Percentiles rank a stretch among this genome's conserved stretches.
Conservation (phyloP, 495 filamentous ascomycete species). For the Articulospora tetracladia region DNA sequence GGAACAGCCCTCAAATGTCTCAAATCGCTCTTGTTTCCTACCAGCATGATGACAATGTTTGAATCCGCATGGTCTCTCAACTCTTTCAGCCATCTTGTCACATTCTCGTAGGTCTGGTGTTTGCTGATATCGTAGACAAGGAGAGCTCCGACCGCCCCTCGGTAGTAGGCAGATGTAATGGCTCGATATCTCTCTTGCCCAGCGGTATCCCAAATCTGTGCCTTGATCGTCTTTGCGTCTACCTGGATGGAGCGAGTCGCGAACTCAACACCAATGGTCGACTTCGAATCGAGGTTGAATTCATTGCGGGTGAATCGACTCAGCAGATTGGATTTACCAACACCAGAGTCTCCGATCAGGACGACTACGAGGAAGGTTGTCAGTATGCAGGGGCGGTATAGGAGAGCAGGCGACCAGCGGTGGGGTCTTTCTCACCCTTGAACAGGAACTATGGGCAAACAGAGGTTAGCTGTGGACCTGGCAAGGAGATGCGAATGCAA, state of each 20-base stretch:
- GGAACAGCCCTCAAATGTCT: conserved; percentile 95
- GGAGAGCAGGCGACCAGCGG: conserved; percentile 23
- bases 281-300: conserved; percentile 99
- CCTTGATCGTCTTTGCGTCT: conserved; percentile 99
- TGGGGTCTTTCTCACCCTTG: conserved; percentile 68
- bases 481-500: background rate
- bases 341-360: conserved; percentile 96
- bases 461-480: conserved; percentile 4
- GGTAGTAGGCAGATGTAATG: conserved; percentile 98
- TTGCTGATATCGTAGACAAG: conserved; percentile 99
- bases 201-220: conserved; percentile 99
- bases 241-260: conserved; percentile 98
- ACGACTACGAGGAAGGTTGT: conserved; percentile 60
- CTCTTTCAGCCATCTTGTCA: conserved; percentile 98
- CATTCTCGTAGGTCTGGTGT: conserved; percentile 98
- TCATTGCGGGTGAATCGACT: conserved; percentile 99
- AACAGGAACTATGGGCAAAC: conserved; percentile 79
- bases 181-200: conserved; percentile 98
- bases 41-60: conserved; percentile 99
- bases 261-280: conserved; percentile 99
- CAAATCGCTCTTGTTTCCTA: conserved; percentile 99
- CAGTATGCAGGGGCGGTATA: conserved; percentile 16
- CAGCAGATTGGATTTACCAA: conserved; percentile 99
- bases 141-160: conserved; percentile 93
- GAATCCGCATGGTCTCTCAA: conserved; percentile 96